Evolutionary conservation across 2,329 filamentous ascomycete species (phyloP), one percentile per base, ranked within the genome.

Genomic region (Rhytidhysteron rufulum): DNA sequence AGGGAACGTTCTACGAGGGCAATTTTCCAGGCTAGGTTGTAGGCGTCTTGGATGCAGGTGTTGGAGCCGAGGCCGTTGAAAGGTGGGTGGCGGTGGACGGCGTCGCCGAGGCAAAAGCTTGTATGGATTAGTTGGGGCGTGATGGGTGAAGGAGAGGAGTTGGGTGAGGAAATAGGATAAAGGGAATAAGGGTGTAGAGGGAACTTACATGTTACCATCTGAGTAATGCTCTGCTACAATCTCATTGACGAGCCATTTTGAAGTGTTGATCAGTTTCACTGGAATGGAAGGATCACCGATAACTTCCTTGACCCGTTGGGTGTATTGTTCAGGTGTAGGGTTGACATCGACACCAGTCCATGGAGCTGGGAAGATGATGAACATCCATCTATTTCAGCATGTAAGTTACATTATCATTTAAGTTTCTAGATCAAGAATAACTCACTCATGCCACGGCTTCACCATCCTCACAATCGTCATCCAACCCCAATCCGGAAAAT

Each of bases 391-490:
- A 30, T 16, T n/a, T n/a, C n/a, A n/a, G n/a, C n/a, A n/a, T n/a
- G n/a, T n/a, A n/a, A n/a, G n/a, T n/a, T n/a, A n/a, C n/a, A n/a
- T n/a, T n/a, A n/a, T n/a, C n/a, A n/a, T n/a, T n/a, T n/a, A n/a
- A n/a, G n/a, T n/a, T n/a, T 27, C 24, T 13, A 13, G 13, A 27
- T 27, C 8, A 8, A 13, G 24, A 13, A 8, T 27, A 13, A 27
- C 24, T 78, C 79, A 84, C 62, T 83, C 75, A 47, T 75, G 54
- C 79, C 79, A 83, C 0, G 79, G 73, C 61, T 75, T 79, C 4
- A 83, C 78, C 78, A 83, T 82, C 18, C 80, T 67, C 2, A 73
- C 65, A 47, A 79, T 59, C 3, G 57, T 61, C 22, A 65, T 63
- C 71, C 73, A 78, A 0, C 68, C 76, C 59, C 75, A 81, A 0